Evolutionary conservation across 139 green algal genomes (phyloP).

Genomic region (Picochlorum sp.): DNA sequence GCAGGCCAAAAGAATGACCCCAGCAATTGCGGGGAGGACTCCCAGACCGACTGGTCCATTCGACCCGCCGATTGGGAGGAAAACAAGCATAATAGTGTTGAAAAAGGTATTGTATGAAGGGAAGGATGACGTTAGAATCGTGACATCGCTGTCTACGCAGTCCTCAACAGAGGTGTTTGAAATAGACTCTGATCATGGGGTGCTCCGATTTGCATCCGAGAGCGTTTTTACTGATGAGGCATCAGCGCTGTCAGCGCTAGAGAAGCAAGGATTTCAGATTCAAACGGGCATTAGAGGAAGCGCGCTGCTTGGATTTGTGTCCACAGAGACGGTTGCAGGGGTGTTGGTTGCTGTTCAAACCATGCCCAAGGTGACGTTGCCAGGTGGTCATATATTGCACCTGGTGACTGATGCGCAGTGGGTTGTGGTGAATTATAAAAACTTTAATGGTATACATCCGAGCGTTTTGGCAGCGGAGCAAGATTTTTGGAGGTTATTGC

Average conservation of each 20-base stretch:
- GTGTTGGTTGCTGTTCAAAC: slow-evolving; percentile 78
- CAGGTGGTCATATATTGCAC: slow-evolving; percentile 78
- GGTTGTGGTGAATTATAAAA: slow-evolving; percentile 64
- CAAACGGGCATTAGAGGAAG: slow-evolving; percentile 44
- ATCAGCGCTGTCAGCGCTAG: slow-evolving; percentile 21
- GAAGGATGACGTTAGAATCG: slow-evolving; percentile 18
- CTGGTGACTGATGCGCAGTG: slow-evolving; percentile 71
- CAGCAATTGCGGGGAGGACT: not conserved
- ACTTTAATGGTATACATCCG: slow-evolving; percentile 9
- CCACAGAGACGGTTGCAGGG: slow-evolving; percentile 50
- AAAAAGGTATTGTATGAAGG: not conserved
- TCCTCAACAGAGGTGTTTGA: slow-evolving; percentile 16
- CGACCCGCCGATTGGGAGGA: slow-evolving; percentile 12
- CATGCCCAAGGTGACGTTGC: slow-evolving; percentile 58
- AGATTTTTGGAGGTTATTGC: slow-evolving; percentile 38
- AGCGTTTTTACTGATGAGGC: slow-evolving; percentile 13
- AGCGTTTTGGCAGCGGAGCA: slow-evolving; percentile 15
- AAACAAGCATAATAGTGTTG: slow-evolving; percentile 23
- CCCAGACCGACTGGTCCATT: slow-evolving; percentile 10
- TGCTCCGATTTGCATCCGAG: slow-evolving; percentile 3
- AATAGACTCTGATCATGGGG: not conserved
- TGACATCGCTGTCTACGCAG: slow-evolving; percentile 27
- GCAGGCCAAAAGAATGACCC: not conserved
- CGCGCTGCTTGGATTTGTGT: slow-evolving; percentile 74
- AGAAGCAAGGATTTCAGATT: slow-evolving; percentile 6